A percentile compares a stretch with the other conserved stretches of the same genome.
These are phyloP conservation scores for Pezicula radicicola DNA, from an alignment of 2,329 filamentous ascomycete genomes.

Conservation along the genomic window DNA sequence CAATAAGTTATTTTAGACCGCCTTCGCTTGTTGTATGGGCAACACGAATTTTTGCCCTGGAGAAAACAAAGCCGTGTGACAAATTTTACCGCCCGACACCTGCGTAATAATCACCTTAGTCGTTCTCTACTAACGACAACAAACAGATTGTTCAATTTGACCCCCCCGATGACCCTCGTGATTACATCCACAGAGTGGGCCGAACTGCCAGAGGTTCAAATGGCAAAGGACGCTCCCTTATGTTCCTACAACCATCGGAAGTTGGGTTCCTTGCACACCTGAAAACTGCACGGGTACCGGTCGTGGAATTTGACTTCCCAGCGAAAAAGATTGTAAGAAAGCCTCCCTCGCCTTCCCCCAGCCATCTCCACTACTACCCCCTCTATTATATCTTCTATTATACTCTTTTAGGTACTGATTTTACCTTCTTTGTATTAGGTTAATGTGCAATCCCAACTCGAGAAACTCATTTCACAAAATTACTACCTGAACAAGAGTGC, in stretches of 20 bases:
- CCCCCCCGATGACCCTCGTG: constrained; percentile 83
- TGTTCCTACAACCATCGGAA: constrained; percentile 91
- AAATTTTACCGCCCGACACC: too few relatives aligned
- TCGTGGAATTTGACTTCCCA: constrained; percentile 96
- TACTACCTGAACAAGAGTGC: constrained; percentile 93
- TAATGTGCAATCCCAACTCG: constrained; percentile 85
- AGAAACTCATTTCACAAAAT: constrained; percentile 91
- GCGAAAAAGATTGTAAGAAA: constrained; percentile 69
- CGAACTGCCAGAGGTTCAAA: constrained; percentile 85
- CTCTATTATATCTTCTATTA: too few relatives aligned
- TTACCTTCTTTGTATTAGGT: constrained; percentile 31
- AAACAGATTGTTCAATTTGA: constrained; percentile 55
- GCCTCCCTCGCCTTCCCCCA: too few relatives aligned
- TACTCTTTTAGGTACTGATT: too few relatives aligned
- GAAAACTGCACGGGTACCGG: constrained; percentile 85
- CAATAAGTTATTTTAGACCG: too few relatives aligned
- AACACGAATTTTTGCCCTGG: too few relatives aligned
- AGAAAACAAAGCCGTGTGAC: too few relatives aligned
- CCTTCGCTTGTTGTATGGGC: too few relatives aligned
- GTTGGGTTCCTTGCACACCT: constrained; percentile 90
- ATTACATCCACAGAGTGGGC: constrained; percentile 95
- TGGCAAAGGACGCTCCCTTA: constrained; percentile 80
- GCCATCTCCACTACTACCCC: too few relatives aligned
- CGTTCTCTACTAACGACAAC: too few relatives aligned
- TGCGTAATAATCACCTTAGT: too few relatives aligned